These are phyloP conservation scores for Eustoma russellianum DNA, from an alignment of 257 asterid species.

Conservation along the genomic window DNA sequence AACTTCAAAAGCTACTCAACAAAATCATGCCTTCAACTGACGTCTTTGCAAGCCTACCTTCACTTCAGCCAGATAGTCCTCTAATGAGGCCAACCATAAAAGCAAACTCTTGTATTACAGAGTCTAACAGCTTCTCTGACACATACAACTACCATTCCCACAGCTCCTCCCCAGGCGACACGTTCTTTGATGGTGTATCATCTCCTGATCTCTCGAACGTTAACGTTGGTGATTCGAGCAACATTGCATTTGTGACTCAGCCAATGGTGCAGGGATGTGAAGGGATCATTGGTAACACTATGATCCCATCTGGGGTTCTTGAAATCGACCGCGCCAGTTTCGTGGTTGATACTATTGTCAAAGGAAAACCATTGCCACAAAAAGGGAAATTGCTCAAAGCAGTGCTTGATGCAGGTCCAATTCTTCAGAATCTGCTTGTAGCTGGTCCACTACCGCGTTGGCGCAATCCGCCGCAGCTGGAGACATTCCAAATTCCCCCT, in stretches of 20 bases:
- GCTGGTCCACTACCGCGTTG: conserved; percentile 82
- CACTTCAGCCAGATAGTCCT: conserved; percentile 19
- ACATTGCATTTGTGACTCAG: conserved; percentile 9
- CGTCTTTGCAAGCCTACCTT: background rate
- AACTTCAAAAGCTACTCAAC: conserved; percentile 35
- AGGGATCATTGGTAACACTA: background rate
- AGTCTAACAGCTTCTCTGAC: conserved; percentile 53
- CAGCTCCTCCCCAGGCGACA: conserved; percentile 38
- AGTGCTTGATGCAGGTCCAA: conserved; percentile 57
- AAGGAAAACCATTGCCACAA: conserved; percentile 44
- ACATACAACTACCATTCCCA: conserved; percentile 38
- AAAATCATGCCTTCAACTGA: conserved; percentile 11
- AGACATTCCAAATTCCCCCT: conserved; percentile 44
- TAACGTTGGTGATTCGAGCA: conserved; percentile 15
- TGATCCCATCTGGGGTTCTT: conserved; percentile 5
- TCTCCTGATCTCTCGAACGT: conserved; percentile 44
- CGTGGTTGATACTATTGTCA: conserved; percentile 39
- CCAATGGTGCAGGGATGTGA: conserved; percentile 10
- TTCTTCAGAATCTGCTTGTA: conserved; percentile 53
- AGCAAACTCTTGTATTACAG: conserved; percentile 22
- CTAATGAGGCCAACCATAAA: background rate
- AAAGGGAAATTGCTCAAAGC: conserved; percentile 54
- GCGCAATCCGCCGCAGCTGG: conserved; percentile 78
- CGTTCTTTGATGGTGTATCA: conserved; percentile 34
- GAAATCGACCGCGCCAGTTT: conserved; percentile 29